Percentiles rank a stretch among this genome's conserved stretches.
phyloP scores from a whole-genome alignment of 306 rosid genomes.

The Urtica urens region DNA sequence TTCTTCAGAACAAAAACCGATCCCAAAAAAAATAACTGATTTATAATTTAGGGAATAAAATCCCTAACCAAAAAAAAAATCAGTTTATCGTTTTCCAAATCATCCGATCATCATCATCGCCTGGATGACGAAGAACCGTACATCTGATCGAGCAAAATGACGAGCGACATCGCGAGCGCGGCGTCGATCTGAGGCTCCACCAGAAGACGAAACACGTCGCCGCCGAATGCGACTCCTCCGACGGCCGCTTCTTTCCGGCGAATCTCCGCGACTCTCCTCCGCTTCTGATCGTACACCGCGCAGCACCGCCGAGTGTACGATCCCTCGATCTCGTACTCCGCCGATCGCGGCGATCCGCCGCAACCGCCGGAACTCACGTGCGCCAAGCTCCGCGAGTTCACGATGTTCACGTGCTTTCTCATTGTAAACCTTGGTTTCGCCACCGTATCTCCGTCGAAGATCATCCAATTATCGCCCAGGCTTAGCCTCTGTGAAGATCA shows the following conservation, averaged over 20 bases:
- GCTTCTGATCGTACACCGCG: conserved; percentile 30
- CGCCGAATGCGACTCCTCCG: conserved; percentile 47
- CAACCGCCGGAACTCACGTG: conserved; percentile 19
- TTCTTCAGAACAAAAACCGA: no score
- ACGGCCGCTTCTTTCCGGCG: conserved; percentile 44
- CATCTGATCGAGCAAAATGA: conserved; percentile 60
- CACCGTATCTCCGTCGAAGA: conserved; percentile 47
- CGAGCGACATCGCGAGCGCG: conserved; percentile 52
- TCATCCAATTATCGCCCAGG: conserved; percentile 51
- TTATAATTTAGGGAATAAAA: no score
- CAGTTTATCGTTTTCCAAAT: no score
- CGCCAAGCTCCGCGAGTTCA: conserved; percentile 40
- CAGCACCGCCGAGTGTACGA: conserved; percentile 53
- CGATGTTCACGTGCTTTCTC: conserved; percentile 30
- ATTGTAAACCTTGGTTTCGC: conserved; percentile 31
- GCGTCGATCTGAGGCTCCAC: conserved; percentile 46
- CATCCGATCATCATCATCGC: neutral
- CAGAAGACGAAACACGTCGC: conserved; percentile 54
- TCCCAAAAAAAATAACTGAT: no score
- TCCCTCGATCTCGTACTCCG: conserved; percentile 45
- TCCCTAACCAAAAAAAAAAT: no score
- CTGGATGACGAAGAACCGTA: conserved; percentile 26
- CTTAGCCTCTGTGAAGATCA: conserved; percentile 38
- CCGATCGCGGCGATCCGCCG: neutral
- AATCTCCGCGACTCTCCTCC: conserved; percentile 55